Evolutionary conservation across 1,284 basidiomycete species (phyloP), one percentile per base, ranked within the genome.

Genomic region (Phellopilus nigrolimitatus): DNA sequence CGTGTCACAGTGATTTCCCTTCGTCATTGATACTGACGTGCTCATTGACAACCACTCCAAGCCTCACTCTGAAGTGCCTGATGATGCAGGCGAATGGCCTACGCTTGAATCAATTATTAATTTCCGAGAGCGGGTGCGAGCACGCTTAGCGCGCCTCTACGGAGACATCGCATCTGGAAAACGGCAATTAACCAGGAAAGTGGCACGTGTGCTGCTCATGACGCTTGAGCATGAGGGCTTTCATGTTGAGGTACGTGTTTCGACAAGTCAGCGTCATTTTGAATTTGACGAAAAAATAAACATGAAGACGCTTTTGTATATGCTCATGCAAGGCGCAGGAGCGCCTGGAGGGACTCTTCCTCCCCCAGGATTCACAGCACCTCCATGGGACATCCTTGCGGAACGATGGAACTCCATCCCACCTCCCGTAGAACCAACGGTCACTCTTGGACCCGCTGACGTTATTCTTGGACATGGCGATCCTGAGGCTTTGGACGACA

Each of bases 61-160:
- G 84, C 73, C 84, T 3, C 95, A 99, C 66, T 97, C 94, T 0
- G 77, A 88, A 59, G 95, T 98, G 1, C 95, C 95, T 0, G 64
- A 77, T 34, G 71, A 73, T 0, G 77, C 89, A 43, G 84, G 84
- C 55, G 91, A 95, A 55, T 99, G 95, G 97, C 95, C 95, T 0
- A 71, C 76, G 0, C 73, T 92, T 3, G 63, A 69, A 3, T 73
- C 77, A 56, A 91, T 99, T 57, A 68, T 94, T n/a, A 71, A 72
- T 27, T 99, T 93, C 75, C 82, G 87, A 55, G 70, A 78, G 19
- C 75, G 80, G 13, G 92, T 95, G 0, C 81, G 91, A 40, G 67
- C 72, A 19, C 77, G 95, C 13, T 68, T 99, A 2, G 62, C 75
- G 44, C 73, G 74, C 21, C 65, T 98, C 28, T 98, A 97, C 67